Conservation (phyloP, 2,329 filamentous ascomycete species). For the Ceratocystis ficicola region DNA sequence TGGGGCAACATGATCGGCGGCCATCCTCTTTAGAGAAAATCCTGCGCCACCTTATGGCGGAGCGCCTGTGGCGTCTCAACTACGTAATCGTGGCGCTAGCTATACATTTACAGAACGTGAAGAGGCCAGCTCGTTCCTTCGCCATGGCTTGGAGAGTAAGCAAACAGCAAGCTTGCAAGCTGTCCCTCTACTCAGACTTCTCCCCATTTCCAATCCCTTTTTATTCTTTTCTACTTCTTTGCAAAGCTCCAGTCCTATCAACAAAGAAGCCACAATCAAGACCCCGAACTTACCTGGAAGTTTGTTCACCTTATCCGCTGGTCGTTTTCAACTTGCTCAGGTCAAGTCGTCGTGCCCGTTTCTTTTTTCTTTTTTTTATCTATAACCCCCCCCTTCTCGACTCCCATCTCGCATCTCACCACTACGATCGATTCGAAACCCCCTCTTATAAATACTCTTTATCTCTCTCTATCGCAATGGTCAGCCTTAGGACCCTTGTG, state of each 20-base stretch:
- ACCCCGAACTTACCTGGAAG: neutral
- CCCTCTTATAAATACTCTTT: neutral
- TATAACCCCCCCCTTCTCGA: neutral
- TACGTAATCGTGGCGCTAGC: slow-evolving; percentile 10
- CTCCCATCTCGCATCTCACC: neutral
- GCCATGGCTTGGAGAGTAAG: slow-evolving; percentile 2
- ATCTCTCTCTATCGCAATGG: slow-evolving; percentile 32
- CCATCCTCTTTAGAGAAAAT: neutral
- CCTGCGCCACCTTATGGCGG: neutral
- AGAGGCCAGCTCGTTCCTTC: slow-evolving; percentile 23
- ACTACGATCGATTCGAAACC: slow-evolving; percentile 5
- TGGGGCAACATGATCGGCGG: neutral
- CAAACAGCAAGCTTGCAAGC: slow-evolving; percentile 6
- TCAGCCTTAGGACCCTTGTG: slow-evolving; percentile 49
- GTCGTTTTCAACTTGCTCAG: slow-evolving; percentile 4
- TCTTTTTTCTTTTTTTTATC: neutral
- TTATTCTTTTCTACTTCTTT: neutral
- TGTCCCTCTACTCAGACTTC: neutral
- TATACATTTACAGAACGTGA: neutral
- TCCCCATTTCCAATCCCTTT: neutral
- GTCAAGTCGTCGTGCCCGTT: neutral
- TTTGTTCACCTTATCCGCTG: neutral
- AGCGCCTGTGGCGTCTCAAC: neutral
- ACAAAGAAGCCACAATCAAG: neutral
- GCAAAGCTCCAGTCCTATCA: neutral